A percentile compares a stretch with the other conserved stretches of the same genome.
phyloP scores from a whole-genome alignment of 2,329 filamentous ascomycete genomes.

The Dactylonectria macrodidyma region DNA sequence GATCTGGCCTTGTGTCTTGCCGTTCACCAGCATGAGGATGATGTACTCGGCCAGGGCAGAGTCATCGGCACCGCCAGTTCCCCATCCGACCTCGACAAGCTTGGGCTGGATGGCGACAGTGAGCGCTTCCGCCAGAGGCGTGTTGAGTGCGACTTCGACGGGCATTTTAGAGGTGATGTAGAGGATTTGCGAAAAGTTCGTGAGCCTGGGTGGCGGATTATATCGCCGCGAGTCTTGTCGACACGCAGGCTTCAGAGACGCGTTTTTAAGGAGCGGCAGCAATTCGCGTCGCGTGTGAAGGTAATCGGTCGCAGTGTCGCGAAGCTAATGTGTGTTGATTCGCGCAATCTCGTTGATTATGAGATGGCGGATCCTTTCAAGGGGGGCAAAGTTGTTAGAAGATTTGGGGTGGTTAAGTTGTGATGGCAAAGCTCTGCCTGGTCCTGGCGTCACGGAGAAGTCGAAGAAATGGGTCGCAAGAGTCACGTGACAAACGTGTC shows the following conservation, averaged over 20 bases:
- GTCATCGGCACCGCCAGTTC: slow-evolving; percentile 81
- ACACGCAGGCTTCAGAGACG: slow-evolving; percentile 40
- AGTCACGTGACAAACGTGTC: slow-evolving; percentile 48
- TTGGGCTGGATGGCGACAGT: slow-evolving; percentile 90
- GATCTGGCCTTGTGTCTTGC: slow-evolving; percentile 92
- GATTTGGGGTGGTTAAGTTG: slow-evolving; percentile 40
- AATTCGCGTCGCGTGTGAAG: slow-evolving; percentile 47
- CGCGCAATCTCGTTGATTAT: slow-evolving; percentile 33
- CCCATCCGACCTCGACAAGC: slow-evolving; percentile 94
- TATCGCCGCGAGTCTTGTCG: slow-evolving; percentile 40
- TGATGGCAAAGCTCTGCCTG: slow-evolving; percentile 48
- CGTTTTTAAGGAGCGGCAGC: slow-evolving; percentile 38
- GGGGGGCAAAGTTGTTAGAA: slow-evolving; percentile 37
- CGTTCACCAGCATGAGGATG: slow-evolving; percentile 96
- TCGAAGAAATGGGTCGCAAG: slow-evolving; percentile 47
- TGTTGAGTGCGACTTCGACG: slow-evolving; percentile 81
- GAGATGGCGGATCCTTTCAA: slow-evolving; percentile 37
- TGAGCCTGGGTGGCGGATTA: slow-evolving; percentile 40
- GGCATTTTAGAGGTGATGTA: slow-evolving; percentile 72
- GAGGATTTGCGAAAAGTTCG: slow-evolving; percentile 25
- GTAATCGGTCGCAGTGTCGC: slow-evolving; percentile 37
- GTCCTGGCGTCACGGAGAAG: slow-evolving; percentile 43
- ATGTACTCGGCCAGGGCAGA: slow-evolving; percentile 95
- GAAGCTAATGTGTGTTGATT: slow-evolving; percentile 23
- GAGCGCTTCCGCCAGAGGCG: slow-evolving; percentile 88